These are phyloP conservation scores for Dictyostelium citrinum DNA, from an alignment of 78 protist genomes.

Conservation along the genomic window DNA sequence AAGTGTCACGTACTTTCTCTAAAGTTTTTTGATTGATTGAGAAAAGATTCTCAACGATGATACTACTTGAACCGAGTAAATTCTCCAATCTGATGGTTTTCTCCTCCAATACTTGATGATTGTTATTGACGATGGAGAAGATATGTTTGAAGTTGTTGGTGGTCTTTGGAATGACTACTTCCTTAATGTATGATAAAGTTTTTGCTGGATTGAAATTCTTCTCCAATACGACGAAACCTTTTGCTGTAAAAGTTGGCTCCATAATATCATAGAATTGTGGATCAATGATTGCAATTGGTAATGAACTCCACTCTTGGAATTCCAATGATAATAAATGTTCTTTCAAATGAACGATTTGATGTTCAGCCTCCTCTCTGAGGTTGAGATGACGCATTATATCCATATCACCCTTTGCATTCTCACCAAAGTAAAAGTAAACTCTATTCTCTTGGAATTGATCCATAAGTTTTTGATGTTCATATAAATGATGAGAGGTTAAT, in stretches of 20 bases:
- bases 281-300: slow-evolving; percentile 35
- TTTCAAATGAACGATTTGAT: slow-evolving; percentile 34
- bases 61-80: slow-evolving; percentile 14
- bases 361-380: slow-evolving; percentile 14
- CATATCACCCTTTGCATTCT: slow-evolving; percentile 52
- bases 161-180: slow-evolving; percentile 23
- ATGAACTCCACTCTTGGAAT: slow-evolving; percentile 12
- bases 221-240: slow-evolving; percentile 46
- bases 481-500: not conserved
- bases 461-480: not conserved
- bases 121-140: not conserved
- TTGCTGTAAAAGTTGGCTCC: not conserved
- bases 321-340: slow-evolving; percentile 18
- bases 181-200: not conserved
- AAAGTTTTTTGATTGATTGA: slow-evolving; percentile 61
- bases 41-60: slow-evolving; percentile 50
- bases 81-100: not conserved
- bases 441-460: slow-evolving; percentile 28
- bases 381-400: slow-evolving; percentile 30
- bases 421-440: slow-evolving; percentile 53
- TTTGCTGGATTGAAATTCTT: slow-evolving; percentile 1
- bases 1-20: slow-evolving; percentile 21
- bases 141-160: not conserved
- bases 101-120: not conserved
- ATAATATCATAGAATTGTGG: not conserved